These are phyloP conservation scores for Halenospora varia DNA, from an alignment of 495 filamentous ascomycete genomes.

Conservation along the genomic window DNA sequence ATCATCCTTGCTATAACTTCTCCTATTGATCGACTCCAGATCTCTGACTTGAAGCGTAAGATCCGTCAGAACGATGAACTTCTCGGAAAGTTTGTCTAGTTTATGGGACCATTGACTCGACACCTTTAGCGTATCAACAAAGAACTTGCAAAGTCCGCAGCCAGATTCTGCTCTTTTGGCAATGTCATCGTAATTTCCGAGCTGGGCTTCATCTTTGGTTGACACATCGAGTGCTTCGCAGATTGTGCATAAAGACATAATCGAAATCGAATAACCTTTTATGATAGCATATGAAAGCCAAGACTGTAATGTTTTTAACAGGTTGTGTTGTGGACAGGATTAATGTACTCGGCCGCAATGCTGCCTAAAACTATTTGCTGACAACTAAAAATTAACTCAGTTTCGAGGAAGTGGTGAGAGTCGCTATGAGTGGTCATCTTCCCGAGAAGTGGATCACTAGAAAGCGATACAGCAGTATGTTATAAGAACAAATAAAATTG, in stretches of 20 bases:
- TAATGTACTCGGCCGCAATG: too few relatives aligned
- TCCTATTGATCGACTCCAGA: neutral
- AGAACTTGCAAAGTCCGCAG: neutral
- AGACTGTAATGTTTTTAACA: too few relatives aligned
- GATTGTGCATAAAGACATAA: neutral
- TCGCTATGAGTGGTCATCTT: too few relatives aligned
- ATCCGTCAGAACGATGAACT: neutral
- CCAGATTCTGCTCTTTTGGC: neutral
- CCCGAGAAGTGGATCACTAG: too few relatives aligned
- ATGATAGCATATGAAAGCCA: too few relatives aligned
- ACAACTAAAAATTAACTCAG: too few relatives aligned
- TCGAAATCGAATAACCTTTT: too few relatives aligned
- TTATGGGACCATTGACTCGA: neutral
- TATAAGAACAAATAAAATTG: too few relatives aligned
- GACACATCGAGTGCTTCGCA: neutral
- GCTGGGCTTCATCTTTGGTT: neutral
- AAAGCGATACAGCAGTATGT: too few relatives aligned
- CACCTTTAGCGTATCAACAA: neutral
- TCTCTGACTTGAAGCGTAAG: neutral
- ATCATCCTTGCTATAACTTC: constrained; percentile 1
- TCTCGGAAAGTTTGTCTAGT: neutral
- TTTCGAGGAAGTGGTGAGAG: too few relatives aligned
- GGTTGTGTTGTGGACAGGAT: too few relatives aligned
- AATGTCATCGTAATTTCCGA: neutral
- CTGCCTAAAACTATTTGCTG: too few relatives aligned